phyloP scores from a whole-genome alignment of 208 protist genomes.

The Jaenimonas drosophilae region DNA sequence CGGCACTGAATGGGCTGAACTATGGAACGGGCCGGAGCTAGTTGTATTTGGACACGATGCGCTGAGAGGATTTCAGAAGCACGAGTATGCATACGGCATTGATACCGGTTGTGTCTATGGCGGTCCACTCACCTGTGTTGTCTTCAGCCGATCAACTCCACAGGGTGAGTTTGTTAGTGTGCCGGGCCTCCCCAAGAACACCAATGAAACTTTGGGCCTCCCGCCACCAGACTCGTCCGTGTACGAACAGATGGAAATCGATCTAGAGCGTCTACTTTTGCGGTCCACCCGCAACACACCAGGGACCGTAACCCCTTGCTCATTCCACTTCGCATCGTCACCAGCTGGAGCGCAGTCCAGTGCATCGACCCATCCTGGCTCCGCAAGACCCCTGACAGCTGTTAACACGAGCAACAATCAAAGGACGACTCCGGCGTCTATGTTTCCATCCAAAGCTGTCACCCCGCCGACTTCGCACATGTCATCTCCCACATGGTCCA shows the following conservation, averaged over 20 bases:
- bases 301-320: not conserved
- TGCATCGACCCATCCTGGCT: no score
- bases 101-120: conserved; percentile 90
- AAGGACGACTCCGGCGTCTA: no score
- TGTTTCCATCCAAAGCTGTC: no score
- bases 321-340: not conserved
- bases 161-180: conserved; percentile 56
- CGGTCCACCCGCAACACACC: conserved; percentile 33
- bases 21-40: conserved; percentile 73
- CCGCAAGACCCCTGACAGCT: no score
- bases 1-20: conserved; percentile 49
- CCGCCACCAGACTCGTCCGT: conserved; percentile 48
- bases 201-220: conserved; percentile 61
- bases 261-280: conserved; percentile 42
- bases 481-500: no score
- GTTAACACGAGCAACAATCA: no score
- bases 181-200: conserved; percentile 44
- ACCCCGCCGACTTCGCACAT: no score
- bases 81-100: conserved; percentile 69
- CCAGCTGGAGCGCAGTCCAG: no score
- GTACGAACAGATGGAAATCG: conserved; percentile 57
- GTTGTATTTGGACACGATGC: conserved; percentile 89
- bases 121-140: conserved; percentile 60
- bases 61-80: conserved; percentile 54
- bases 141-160: conserved; percentile 32